phyloP scores from a whole-genome alignment of 148 eudicot species.

The Camellia japonica region DNA sequence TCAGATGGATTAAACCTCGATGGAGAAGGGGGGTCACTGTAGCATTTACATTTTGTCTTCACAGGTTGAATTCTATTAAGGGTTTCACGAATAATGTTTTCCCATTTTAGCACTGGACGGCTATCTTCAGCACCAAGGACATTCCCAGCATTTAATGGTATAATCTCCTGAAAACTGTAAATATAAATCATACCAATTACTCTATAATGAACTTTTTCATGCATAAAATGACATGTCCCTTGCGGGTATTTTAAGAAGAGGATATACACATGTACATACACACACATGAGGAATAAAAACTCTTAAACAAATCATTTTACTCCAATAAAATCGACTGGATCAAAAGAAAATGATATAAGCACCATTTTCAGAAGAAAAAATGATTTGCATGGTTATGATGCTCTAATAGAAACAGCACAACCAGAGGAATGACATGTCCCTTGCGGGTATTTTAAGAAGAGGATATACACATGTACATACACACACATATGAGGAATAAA shows the following conservation, averaged over 20 bases:
- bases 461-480: background rate
- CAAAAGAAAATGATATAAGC: background rate
- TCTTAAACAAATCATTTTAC: background rate
- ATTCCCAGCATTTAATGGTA: constrained; percentile 93
- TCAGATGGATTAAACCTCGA: constrained; percentile 76
- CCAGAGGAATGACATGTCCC: background rate
- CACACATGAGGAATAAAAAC: background rate
- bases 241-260: constrained; percentile 3
- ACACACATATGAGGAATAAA: background rate
- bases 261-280: background rate
- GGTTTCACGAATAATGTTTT: constrained; percentile 70
- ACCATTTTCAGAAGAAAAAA: background rate
- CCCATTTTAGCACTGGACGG: constrained; percentile 81
- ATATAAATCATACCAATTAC: background rate
- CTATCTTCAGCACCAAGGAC: constrained; percentile 87
- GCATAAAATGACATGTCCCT: background rate
- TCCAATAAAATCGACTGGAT: background rate
- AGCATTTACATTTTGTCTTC: constrained; percentile 60
- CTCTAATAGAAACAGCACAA: background rate
- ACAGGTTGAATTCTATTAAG: constrained; percentile 48
- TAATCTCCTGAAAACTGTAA: constrained; percentile 84
- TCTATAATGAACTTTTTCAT: background rate
- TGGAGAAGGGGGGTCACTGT: constrained; percentile 93
- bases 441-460: constrained; percentile 1
- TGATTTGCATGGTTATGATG: background rate